These are phyloP conservation scores for Rhodotorula sp. DNA, from an alignment of 1,284 basidiomycete genomes.

Conservation along the genomic window DNA sequence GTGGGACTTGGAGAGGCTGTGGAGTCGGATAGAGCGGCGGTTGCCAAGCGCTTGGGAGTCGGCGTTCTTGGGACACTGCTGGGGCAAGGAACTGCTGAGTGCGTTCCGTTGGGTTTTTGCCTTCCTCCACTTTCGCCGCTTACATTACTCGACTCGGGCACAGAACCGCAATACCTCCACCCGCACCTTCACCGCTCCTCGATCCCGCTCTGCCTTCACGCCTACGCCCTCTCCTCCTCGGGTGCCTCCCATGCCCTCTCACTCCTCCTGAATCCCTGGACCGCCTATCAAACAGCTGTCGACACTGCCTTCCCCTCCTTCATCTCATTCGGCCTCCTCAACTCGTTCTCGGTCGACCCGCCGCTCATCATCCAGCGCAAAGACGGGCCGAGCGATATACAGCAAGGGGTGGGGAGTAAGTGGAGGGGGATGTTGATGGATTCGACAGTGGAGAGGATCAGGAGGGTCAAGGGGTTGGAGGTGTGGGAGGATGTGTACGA, in stretches of 20 bases:
- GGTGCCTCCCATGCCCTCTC: conserved; percentile 41
- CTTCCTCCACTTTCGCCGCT: conserved; percentile 56
- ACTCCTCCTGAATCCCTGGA: conserved; percentile 46
- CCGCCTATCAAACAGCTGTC: conserved; percentile 46
- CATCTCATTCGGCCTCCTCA: conserved; percentile 48
- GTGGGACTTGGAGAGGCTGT: conserved; percentile 58
- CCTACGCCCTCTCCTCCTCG: conserved; percentile 44
- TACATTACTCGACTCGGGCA: conserved; percentile 61
- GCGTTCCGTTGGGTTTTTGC: conserved; percentile 41
- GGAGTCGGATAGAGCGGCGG: conserved; percentile 58
- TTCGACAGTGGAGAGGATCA: conserved; percentile 47
- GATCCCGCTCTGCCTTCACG: conserved; percentile 46
- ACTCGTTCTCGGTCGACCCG: conserved; percentile 49
- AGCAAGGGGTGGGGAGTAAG: conserved; percentile 45
- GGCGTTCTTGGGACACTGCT: conserved; percentile 64
- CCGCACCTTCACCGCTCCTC: conserved; percentile 62
- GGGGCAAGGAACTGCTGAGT: conserved; percentile 44
- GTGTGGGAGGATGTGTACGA: conserved; percentile 39
- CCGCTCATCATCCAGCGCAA: conserved; percentile 47
- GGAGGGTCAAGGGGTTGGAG: conserved; percentile 34
- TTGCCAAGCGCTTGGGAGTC: conserved; percentile 71
- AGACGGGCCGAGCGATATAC: conserved; percentile 47
- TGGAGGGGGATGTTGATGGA: conserved; percentile 48
- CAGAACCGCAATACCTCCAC: conserved; percentile 71
- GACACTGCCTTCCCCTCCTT: conserved; percentile 64